phyloP scores from a whole-genome alignment of 2,329 filamentous ascomycete genomes.

The Phialemonium atrogriseum region DNA sequence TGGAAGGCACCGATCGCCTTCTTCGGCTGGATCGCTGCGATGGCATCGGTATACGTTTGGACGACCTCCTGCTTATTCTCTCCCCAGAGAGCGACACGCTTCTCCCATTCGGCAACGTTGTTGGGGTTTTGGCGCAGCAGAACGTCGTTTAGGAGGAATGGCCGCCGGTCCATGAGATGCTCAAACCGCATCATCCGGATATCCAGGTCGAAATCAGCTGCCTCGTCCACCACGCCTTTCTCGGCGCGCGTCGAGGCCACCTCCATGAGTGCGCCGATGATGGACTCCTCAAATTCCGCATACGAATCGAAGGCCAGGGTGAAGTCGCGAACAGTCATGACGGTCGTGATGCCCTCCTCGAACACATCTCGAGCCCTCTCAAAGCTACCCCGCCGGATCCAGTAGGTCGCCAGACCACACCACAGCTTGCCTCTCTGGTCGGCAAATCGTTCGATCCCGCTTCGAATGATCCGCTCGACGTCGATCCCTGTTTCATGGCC shows the following conservation, averaged over 20 bases:
- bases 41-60: conserved; percentile 89
- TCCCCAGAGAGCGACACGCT: conserved; percentile 90
- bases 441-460: conserved; percentile 81
- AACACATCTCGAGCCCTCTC: conserved; percentile 89
- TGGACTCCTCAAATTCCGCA: conserved; percentile 91
- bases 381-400: conserved; percentile 88
- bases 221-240: conserved; percentile 67
- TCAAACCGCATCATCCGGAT: conserved; percentile 97
- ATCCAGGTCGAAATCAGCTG: conserved; percentile 89
- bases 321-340: conserved; percentile 98
- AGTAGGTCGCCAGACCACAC: conserved; percentile 92
- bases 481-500: conserved; percentile 76
- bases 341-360: conserved; percentile 92
- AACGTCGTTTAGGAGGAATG: conserved; percentile 95
- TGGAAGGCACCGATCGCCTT: conserved; percentile 91
- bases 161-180: conserved; percentile 92
- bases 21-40: conserved; percentile 86
- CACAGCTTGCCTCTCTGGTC: conserved; percentile 93
- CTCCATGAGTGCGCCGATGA: conserved; percentile 88
- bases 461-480: conserved; percentile 86
- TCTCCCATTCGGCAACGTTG: conserved; percentile 95
- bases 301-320: conserved; percentile 95
- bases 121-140: conserved; percentile 91
- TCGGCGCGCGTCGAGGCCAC: conserved; percentile 72
- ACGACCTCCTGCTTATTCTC: conserved; percentile 87